These are phyloP conservation scores for Ulvella scutata DNA, from an alignment of 139 green algal genomes.

Conservation along the genomic window DNA sequence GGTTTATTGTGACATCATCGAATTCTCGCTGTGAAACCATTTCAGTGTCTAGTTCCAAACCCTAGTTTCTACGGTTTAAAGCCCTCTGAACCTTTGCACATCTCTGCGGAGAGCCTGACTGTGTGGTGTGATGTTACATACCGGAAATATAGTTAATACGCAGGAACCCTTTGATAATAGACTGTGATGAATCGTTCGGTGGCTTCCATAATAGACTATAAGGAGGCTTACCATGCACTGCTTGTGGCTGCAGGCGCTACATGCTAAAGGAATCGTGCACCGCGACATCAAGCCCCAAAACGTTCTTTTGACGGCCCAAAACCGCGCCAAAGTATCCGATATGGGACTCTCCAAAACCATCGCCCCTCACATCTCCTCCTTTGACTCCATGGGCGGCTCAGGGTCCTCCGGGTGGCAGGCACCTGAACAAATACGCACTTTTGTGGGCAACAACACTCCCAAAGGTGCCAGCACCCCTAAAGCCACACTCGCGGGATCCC, in stretches of 20 bases:
- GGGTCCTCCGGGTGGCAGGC: constrained; percentile 93
- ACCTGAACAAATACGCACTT: constrained; percentile 70
- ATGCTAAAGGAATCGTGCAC: constrained; percentile 76
- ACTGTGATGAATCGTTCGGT: too few relatives aligned
- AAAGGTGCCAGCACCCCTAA: background rate
- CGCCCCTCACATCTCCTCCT: background rate
- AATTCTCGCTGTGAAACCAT: too few relatives aligned
- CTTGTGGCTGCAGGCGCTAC: constrained; percentile 63
- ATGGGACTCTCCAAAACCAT: constrained; percentile 68
- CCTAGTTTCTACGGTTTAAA: too few relatives aligned
- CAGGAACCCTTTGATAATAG: too few relatives aligned
- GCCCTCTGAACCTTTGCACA: too few relatives aligned
- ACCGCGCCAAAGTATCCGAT: constrained; percentile 82
- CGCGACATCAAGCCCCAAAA: constrained; percentile 86
- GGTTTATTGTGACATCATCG: too few relatives aligned
- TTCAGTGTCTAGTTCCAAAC: too few relatives aligned
- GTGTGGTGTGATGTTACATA: too few relatives aligned
- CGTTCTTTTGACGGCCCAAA: constrained; percentile 67
- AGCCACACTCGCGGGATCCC: too few relatives aligned
- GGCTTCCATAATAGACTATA: too few relatives aligned
- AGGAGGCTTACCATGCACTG: constrained; percentile 12
- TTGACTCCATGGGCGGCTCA: constrained; percentile 17
- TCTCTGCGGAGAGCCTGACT: too few relatives aligned
- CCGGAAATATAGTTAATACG: too few relatives aligned
- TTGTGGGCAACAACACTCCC: constrained; percentile 4